These are phyloP conservation scores for Diplodia mutila DNA, from an alignment of 2,329 filamentous ascomycete genomes.

Conservation along the genomic window DNA sequence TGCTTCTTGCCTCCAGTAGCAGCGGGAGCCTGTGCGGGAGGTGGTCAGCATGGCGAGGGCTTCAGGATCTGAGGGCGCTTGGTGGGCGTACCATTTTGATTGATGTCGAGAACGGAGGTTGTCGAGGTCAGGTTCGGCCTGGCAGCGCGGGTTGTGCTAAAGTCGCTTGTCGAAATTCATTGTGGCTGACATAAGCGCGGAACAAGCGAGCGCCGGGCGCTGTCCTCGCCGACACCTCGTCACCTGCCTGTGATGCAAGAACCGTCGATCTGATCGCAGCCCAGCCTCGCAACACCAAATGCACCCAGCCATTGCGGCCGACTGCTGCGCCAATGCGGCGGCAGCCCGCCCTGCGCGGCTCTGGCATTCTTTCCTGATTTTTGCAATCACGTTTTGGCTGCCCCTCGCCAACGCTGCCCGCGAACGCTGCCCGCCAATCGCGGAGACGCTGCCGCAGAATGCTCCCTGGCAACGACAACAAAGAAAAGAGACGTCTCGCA, in stretches of 20 bases:
- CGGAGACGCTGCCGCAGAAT: not conserved
- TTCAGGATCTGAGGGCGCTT: not conserved
- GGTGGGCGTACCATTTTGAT: slow-evolving; percentile 47
- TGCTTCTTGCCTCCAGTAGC: slow-evolving; percentile 75
- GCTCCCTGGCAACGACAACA: not conserved
- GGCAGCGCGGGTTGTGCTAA: slow-evolving; percentile 15
- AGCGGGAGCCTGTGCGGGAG: slow-evolving; percentile 51
- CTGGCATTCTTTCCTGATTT: not conserved
- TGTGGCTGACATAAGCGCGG: slow-evolving; percentile 19
- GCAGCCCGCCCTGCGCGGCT: not conserved
- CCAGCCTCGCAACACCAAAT: not conserved
- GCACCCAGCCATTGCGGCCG: slow-evolving; percentile 5
- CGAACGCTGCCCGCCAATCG: not conserved
- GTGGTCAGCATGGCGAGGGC: slow-evolving; percentile 7
- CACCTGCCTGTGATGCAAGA: slow-evolving; percentile 5
- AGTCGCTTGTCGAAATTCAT: slow-evolving; percentile 26
- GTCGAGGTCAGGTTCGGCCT: slow-evolving; percentile 21
- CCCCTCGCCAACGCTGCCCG: too few species aligned
- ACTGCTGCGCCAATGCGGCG: not conserved
- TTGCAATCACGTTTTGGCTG: not conserved
- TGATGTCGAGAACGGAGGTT: slow-evolving; percentile 38
- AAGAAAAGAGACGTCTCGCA: not conserved
- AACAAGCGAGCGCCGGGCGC: slow-evolving; percentile 1
- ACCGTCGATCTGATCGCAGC: not conserved
- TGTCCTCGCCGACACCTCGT: slow-evolving; percentile 7